Base-by-base conservation (phyloP, 2,329 filamentous ascomycete species). In the Aspergillus hiratsukae region DNA sequence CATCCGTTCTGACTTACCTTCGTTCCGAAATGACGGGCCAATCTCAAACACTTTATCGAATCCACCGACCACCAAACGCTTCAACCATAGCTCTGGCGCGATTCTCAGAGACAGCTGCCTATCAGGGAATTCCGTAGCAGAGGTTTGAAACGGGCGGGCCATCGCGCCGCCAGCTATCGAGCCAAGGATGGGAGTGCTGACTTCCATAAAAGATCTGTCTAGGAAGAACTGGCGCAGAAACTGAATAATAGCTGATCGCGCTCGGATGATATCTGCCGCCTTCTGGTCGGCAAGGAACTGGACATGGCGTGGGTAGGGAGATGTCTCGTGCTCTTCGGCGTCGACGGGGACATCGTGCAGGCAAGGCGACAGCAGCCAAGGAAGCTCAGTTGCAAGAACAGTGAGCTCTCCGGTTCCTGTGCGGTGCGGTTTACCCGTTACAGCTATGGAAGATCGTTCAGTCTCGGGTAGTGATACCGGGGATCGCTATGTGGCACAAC, bases 21-120 rank as follows among this genome's bases (percentile, higher is more conserved):
- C 94, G 70, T 99, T 99, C 46, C 94, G 85, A 74, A 99, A 99
- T 11, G 87, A 86, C 3, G 90, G 88, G 0, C 94, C 94, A 61
- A 99, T 92, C 75, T 99, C 94, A 68, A 95, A 99, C 27, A 99
- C 86, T 59, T 82, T 86, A 65, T 95, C 89, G 59, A 97, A 86
- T 2, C 92, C 93, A 51, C 92, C 93, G 19, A 97, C 83, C 1
- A 97, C 85, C 48, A 99, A 80, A 8, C 94, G 84, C 78, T 99
- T 99, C 45, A 99, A 83, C 87, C 91, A 97, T 37, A 99, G 78
- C 75, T 99, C 94, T 0, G 94, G 94, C 3, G 94, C 94, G 65
- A 99, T 93, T 50, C 94, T 84, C 35, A 99, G 80, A 23, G 89
- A 84, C 37, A 99, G 78, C 53, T 85, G 80, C 57, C 84, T 87